phyloP scores from a whole-genome alignment of 495 filamentous ascomycete species.

The Bryoglossum gracile region DNA sequence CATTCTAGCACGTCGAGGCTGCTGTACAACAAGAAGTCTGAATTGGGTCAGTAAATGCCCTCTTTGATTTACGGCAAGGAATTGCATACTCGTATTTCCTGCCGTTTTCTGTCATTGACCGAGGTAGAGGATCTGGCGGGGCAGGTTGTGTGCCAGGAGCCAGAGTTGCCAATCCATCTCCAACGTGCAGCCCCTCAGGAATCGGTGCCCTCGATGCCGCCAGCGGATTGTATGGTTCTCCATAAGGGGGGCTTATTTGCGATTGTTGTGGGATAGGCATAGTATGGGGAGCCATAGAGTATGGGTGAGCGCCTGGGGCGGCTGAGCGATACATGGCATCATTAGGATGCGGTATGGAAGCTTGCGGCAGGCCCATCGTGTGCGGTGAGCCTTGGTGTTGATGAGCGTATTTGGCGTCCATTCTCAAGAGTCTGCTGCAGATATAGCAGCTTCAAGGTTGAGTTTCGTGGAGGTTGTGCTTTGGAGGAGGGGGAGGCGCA shows the following conservation, averaged over 20 bases:
- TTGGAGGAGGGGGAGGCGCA: too few relatives aligned
- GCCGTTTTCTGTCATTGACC: constrained; percentile 7
- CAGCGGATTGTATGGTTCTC: constrained; percentile 9
- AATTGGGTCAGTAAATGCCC: constrained; percentile 22
- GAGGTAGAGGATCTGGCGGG: constrained; percentile 4
- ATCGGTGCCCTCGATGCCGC: constrained; percentile 9
- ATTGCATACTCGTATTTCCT: constrained; percentile 19
- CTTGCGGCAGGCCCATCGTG: too few relatives aligned
- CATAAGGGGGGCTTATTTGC: constrained; percentile 3
- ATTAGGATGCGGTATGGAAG: too few relatives aligned
- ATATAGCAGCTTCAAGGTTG: too few relatives aligned
- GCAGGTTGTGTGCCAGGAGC: constrained; percentile 4
- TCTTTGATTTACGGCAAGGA: background rate
- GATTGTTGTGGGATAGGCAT: constrained; percentile 10
- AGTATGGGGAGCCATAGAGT: constrained; percentile 2
- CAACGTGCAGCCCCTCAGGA: constrained; percentile 5
- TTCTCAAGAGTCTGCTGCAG: too few relatives aligned
- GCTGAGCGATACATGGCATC: constrained; percentile 1
- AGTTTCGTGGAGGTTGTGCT: too few relatives aligned
- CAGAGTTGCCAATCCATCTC: constrained; percentile 8
- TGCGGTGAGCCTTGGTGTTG: too few relatives aligned
- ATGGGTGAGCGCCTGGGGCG: background rate
- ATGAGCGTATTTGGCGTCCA: too few relatives aligned
- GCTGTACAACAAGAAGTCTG: constrained; percentile 81
- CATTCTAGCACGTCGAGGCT: constrained; percentile 92